phyloP scores from a whole-genome alignment of 1,284 basidiomycete species.

The Microbotryomycetes sp. region DNA sequence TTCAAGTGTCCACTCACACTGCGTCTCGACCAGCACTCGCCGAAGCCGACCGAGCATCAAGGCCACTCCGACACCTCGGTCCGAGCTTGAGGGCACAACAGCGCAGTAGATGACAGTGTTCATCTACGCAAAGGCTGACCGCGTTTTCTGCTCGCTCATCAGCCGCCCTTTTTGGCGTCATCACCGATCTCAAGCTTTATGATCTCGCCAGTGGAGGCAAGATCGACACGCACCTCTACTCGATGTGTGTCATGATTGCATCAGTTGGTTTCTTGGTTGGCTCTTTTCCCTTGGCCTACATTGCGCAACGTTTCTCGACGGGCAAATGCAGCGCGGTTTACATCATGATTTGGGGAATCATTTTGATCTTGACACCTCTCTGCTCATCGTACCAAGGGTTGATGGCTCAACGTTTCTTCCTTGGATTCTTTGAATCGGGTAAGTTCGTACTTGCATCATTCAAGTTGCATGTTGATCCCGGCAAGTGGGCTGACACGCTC shows the following conservation, averaged over 20 bases:
- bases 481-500: not conserved
- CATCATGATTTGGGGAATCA: constrained; percentile 11
- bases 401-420: constrained; percentile 11
- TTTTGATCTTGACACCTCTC: constrained; percentile 3
- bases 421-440: constrained; percentile 1
- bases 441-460: not conserved
- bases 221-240: not conserved
- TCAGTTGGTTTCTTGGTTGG: not conserved
- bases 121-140: no score
- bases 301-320: constrained; percentile 10
- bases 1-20: no score
- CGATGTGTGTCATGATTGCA: not conserved
- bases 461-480: not conserved
- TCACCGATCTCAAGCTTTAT: not conserved
- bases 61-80: no score
- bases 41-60: no score
- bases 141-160: not conserved
- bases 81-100: no score
- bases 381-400: constrained; percentile 10
- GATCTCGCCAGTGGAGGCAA: not conserved
- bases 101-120: no score
- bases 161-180: not conserved
- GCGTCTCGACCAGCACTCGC: no score
- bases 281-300: not conserved
- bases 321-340: constrained; percentile 14